Evolutionary conservation across 1,284 basidiomycete species (phyloP).

Genomic region (Earliella scabrosa): DNA sequence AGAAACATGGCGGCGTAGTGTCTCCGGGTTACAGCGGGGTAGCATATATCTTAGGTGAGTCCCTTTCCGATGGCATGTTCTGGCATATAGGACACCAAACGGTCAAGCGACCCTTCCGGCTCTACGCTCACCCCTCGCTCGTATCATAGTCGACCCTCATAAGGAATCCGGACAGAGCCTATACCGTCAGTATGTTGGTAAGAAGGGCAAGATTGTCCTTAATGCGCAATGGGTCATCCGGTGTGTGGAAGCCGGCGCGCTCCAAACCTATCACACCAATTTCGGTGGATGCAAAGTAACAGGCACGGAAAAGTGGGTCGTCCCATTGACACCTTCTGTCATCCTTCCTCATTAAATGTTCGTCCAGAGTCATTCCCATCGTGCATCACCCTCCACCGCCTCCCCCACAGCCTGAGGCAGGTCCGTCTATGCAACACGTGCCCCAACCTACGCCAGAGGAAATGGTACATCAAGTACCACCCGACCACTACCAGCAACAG

Average conservation of each 20-base stretch:
- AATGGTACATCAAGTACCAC: slow-evolving; percentile 20
- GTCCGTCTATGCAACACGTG: slow-evolving; percentile 20
- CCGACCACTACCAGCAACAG: slow-evolving; percentile 26
- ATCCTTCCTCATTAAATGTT: not conserved
- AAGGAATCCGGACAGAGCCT: slow-evolving; percentile 80
- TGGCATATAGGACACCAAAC: slow-evolving; percentile 4
- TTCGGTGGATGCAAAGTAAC: slow-evolving; percentile 81
- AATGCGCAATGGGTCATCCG: slow-evolving; percentile 73
- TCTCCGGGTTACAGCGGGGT: slow-evolving; percentile 76
- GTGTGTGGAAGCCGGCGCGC: slow-evolving; percentile 64
- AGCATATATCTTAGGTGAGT: slow-evolving; percentile 74
- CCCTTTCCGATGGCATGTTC: not conserved
- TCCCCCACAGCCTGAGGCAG: slow-evolving; percentile 20
- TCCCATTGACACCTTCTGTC: not conserved
- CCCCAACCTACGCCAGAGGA: slow-evolving; percentile 16
- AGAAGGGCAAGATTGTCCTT: slow-evolving; percentile 78
- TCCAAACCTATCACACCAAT: slow-evolving; percentile 74
- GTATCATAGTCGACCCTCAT: slow-evolving; percentile 63
- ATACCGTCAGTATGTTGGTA: slow-evolving; percentile 73
- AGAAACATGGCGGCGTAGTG: slow-evolving; percentile 78
- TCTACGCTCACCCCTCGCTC: slow-evolving; percentile 6
- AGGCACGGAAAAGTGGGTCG: slow-evolving; percentile 66
- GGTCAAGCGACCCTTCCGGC: not conserved
- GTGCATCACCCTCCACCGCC: slow-evolving; percentile 13
- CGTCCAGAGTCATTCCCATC: slow-evolving; percentile 20